These are phyloP conservation scores for Claviceps digitariae DNA, from an alignment of 2,329 filamentous ascomycete genomes.

Conservation along the genomic window DNA sequence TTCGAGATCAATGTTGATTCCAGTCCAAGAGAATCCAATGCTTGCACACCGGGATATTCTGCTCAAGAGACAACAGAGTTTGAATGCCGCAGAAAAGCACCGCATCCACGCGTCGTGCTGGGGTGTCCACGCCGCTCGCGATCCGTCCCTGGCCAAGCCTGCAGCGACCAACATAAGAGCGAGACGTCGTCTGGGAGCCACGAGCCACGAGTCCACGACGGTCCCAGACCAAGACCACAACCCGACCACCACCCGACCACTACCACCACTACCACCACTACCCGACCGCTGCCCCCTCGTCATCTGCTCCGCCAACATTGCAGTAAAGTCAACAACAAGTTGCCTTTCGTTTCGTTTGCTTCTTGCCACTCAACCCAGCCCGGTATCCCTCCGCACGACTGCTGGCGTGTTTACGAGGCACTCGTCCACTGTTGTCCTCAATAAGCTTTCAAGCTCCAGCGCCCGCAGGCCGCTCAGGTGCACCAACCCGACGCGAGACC, in stretches of 20 bases:
- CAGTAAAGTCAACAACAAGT: no score
- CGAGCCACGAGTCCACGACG: not conserved
- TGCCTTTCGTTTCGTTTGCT: no score
- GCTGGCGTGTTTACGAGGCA: not conserved
- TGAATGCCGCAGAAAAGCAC: not conserved
- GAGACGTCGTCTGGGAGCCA: not conserved
- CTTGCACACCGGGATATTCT: not conserved
- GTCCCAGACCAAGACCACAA: no score
- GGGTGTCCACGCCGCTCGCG: not conserved
- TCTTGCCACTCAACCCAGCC: not conserved
- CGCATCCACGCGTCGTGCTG: not conserved
- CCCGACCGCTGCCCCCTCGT: not conserved
- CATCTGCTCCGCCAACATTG: not conserved
- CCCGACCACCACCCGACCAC: no score
- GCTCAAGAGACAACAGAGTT: no score
- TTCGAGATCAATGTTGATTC: no score
- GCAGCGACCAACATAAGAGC: not conserved
- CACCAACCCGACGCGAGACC: not conserved
- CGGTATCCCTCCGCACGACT: not conserved
- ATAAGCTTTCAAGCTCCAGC: not conserved
- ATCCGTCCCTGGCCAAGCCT: not conserved
- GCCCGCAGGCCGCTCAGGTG: not conserved
- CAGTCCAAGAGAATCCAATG: not conserved
- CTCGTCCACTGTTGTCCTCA: not conserved
- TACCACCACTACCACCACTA: no score